A percentile compares a stretch with the other conserved stretches of the same genome.
phyloP scores from a whole-genome alignment of 1,139 yeast species.

The Casaregolazyma suthepensis region DNA sequence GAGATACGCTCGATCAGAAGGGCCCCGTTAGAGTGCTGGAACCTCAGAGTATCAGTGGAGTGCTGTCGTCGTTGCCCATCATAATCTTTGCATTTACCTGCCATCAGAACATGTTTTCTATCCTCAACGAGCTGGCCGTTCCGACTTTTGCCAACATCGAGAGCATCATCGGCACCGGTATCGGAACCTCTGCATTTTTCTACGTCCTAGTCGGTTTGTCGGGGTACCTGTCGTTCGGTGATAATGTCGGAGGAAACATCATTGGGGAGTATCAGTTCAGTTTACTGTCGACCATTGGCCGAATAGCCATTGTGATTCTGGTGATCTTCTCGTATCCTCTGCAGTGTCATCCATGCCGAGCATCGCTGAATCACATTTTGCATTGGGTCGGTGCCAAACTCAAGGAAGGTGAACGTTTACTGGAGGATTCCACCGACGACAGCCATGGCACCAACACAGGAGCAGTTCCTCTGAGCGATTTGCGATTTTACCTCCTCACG shows the following conservation, averaged over 20 bases:
- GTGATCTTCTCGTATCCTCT: constrained; percentile 85
- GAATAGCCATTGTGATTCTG: constrained; percentile 71
- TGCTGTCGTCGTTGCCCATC: constrained; percentile 80
- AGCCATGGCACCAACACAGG: constrained; percentile 12
- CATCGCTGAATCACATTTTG: constrained; percentile 70
- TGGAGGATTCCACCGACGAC: constrained; percentile 1
- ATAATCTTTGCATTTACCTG: constrained; percentile 93
- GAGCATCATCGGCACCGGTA: constrained; percentile 50
- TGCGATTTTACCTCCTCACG: constrained; percentile 59
- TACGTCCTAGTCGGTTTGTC: constrained; percentile 66
- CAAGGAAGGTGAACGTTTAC: constrained; percentile 12
- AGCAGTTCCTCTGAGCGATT: constrained; percentile 43
- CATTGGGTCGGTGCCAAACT: constrained; percentile 39
- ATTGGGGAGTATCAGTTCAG: constrained; percentile 53
- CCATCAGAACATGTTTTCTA: constrained; percentile 86
- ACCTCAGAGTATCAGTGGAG: constrained; percentile 54
- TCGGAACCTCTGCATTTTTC: constrained; percentile 53
- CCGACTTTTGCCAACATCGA: constrained; percentile 48
- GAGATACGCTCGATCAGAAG: constrained; percentile 40
- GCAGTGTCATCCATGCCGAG: constrained; percentile 88
- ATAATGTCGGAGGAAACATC: constrained; percentile 71
- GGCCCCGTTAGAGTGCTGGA: constrained; percentile 51
- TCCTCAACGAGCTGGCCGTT: constrained; percentile 70
- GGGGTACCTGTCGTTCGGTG: constrained; percentile 87
- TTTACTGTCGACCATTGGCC: constrained; percentile 54